A percentile compares a stretch with the other conserved stretches of the same genome.
These are phyloP conservation scores for Halophytophthora batemanensis DNA, from an alignment of 352 stramenopile species.

Conservation along the genomic window DNA sequence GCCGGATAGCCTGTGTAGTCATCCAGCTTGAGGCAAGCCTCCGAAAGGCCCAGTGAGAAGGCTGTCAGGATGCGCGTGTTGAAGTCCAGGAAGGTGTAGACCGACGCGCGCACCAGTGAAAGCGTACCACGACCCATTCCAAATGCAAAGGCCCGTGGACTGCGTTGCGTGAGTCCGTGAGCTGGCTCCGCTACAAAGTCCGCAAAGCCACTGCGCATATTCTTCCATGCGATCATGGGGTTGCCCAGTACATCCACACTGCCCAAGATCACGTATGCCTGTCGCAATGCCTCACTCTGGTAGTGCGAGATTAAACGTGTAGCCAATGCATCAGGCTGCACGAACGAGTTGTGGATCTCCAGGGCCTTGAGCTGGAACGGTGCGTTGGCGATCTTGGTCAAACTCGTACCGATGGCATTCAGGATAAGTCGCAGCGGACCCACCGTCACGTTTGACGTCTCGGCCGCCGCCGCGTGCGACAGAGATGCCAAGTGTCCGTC, in stretches of 20 bases:
- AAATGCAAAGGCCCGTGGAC: conserved; percentile 73
- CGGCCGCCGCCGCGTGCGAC: conserved; percentile 25
- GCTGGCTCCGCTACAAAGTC: conserved; percentile 83
- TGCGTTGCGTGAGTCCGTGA: conserved; percentile 75
- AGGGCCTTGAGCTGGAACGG: conserved; percentile 80
- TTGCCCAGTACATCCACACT: conserved; percentile 88
- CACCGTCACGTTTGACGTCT: conserved; percentile 51
- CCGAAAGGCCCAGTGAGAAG: conserved; percentile 74
- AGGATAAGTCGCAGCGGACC: conserved; percentile 78
- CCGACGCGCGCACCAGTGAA: conserved; percentile 76
- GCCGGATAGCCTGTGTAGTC: conserved; percentile 86
- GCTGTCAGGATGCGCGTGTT: conserved; percentile 84
- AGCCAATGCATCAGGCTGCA: conserved; percentile 71
- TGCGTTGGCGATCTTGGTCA: conserved; percentile 88
- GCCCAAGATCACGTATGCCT: conserved; percentile 86
- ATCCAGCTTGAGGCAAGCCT: conserved; percentile 84
- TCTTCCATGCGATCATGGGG: conserved; percentile 87
- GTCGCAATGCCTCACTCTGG: conserved; percentile 82
- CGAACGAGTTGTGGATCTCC: conserved; percentile 81
- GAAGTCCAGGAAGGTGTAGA: conserved; percentile 88
- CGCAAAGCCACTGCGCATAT: conserved; percentile 73
- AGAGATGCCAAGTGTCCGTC: conserved; percentile 47
- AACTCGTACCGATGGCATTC: conserved; percentile 83
- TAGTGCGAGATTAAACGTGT: conserved; percentile 78
- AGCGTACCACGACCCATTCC: conserved; percentile 78